A percentile compares a stretch with the other conserved stretches of the same genome.
These are phyloP conservation scores for Tephrocybe sp. DNA, from an alignment of 768 basidiomycete genomes.

Conservation along the genomic window DNA sequence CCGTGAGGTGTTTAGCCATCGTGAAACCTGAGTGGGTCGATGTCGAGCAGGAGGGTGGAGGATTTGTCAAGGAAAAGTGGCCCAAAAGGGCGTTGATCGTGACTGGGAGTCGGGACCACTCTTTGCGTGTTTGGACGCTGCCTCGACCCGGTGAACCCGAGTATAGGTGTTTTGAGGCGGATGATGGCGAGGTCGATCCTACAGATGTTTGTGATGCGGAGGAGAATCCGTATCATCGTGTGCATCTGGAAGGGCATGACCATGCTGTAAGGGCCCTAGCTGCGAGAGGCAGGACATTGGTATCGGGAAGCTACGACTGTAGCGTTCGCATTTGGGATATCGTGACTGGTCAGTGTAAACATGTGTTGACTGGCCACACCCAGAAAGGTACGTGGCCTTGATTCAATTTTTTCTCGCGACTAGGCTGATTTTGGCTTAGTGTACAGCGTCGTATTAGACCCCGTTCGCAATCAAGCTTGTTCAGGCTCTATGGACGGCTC, in stretches of 20 bases:
- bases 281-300: slow-evolving; percentile 82
- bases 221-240: slow-evolving; percentile 86
- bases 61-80: slow-evolving; percentile 66
- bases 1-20: slow-evolving; percentile 93
- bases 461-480: slow-evolving; percentile 82
- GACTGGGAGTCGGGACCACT: slow-evolving; percentile 71
- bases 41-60: slow-evolving; percentile 60
- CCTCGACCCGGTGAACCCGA: slow-evolving; percentile 69
- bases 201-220: slow-evolving; percentile 49
- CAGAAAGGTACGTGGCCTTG: slow-evolving; percentile 70
- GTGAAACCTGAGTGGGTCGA: slow-evolving; percentile 90
- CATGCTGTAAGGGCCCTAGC: slow-evolving; percentile 93
- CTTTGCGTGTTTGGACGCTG: slow-evolving; percentile 57
- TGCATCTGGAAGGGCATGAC: slow-evolving; percentile 84
- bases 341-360: slow-evolving; percentile 75
- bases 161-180: slow-evolving; percentile 62
- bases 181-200: slow-evolving; percentile 60
- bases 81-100: slow-evolving; percentile 68
- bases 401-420: background rate
- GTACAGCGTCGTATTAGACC: slow-evolving; percentile 92
- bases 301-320: slow-evolving; percentile 95
- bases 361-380: slow-evolving; percentile 82
- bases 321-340: slow-evolving; percentile 96
- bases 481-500: slow-evolving; percentile 99
- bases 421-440: slow-evolving; percentile 44